phyloP scores from a whole-genome alignment of 192 early-diverging fungal genomes.

The Coemansia interrupta region DNA sequence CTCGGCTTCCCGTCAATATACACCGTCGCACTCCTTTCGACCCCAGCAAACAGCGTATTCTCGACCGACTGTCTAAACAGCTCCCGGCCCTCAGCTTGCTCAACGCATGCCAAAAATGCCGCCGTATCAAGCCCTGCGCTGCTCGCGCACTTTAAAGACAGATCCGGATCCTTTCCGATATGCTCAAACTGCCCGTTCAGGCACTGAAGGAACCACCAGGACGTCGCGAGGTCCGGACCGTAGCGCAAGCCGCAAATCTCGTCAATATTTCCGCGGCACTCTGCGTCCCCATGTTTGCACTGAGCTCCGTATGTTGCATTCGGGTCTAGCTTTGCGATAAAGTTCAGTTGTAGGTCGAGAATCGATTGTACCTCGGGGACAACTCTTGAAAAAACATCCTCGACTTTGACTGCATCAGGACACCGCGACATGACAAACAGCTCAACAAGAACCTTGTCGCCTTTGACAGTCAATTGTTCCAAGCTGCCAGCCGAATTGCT shows the following conservation, averaged over 20 bases:
- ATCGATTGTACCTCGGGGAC: conserved; percentile 48
- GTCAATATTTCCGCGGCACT: conserved; percentile 55
- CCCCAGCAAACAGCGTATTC: conserved; percentile 50
- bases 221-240: conserved; percentile 24
- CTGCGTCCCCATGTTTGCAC: conserved; percentile 55
- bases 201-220: conserved; percentile 44
- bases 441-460: conserved; percentile 54
- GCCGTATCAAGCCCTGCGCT: conserved; percentile 43
- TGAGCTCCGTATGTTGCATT: conserved; percentile 26
- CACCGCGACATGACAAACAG: conserved; percentile 75
- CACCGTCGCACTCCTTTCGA: conserved; percentile 59
- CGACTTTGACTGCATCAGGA: conserved; percentile 60
- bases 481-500: too few species aligned
- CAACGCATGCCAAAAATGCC: conserved; percentile 43
- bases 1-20: conserved; percentile 56
- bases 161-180: conserved; percentile 27
- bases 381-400: conserved; percentile 35
- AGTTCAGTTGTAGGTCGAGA: conserved; percentile 47
- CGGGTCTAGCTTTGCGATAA: conserved; percentile 45
- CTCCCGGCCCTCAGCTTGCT: conserved; percentile 34
- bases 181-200: conserved; percentile 21
- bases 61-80: conserved; percentile 54
- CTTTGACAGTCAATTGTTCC: neutral
- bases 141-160: conserved; percentile 38
- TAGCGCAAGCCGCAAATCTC: conserved; percentile 46